Conservation (phyloP, 2,329 filamentous ascomycete genomes). For the Coniella lustricola region DNA sequence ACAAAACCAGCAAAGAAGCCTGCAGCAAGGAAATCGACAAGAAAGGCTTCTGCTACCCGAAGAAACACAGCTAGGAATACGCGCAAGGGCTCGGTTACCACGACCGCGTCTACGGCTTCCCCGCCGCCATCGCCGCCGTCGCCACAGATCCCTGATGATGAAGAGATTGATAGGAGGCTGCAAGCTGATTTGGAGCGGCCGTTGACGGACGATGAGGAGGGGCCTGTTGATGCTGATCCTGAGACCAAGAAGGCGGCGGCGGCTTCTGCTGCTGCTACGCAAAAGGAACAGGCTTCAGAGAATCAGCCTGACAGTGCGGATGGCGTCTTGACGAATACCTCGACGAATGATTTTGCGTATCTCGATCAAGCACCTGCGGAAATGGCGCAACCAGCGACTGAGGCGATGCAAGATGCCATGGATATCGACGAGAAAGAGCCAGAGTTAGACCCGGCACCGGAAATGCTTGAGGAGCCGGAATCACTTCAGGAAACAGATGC, state of each 20-base stretch:
- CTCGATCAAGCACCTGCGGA: constrained; percentile 41
- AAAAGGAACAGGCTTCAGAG: constrained; percentile 21
- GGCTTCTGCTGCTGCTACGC: constrained; percentile 18
- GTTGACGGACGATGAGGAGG: constrained; percentile 45
- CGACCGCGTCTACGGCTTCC: constrained; percentile 36
- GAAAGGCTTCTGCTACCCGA: constrained; percentile 33
- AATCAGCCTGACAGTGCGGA: constrained; percentile 16
- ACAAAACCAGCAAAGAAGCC: constrained; percentile 25
- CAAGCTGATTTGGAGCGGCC: constrained; percentile 57
- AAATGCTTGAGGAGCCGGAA: constrained; percentile 37
- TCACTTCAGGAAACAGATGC: constrained; percentile 20
- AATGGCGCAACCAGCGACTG: constrained; percentile 40
- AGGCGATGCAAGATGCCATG: constrained; percentile 46
- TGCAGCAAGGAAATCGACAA: constrained; percentile 34
- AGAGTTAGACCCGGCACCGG: constrained; percentile 19
- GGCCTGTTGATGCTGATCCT: constrained; percentile 34
- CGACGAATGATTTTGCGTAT: constrained; percentile 38
- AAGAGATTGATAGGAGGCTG: constrained; percentile 59
- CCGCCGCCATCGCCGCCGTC: no score
- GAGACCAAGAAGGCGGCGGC: constrained; percentile 32
- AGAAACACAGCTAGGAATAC: constrained; percentile 35
- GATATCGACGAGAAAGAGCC: constrained; percentile 24
- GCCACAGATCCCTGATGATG: constrained; percentile 48
- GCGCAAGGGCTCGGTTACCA: constrained; percentile 32
- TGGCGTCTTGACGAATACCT: constrained; percentile 20